Percentiles rank a stretch among this genome's conserved stretches.
phyloP scores from a whole-genome alignment of 2,329 filamentous ascomycete genomes.

The Penicillium fuscoglaucum region DNA sequence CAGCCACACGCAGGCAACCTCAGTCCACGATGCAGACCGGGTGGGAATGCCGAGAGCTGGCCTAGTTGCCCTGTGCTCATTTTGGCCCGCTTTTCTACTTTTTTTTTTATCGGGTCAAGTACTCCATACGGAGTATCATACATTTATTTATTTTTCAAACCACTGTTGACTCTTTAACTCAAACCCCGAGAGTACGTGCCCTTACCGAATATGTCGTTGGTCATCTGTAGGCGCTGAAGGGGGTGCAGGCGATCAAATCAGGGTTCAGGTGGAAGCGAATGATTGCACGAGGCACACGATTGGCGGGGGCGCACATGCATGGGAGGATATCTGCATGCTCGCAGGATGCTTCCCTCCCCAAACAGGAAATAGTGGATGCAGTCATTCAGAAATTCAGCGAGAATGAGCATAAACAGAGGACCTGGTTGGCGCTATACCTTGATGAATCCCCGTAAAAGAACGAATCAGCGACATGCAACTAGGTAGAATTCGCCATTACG shows the following conservation, averaged over 20 bases:
- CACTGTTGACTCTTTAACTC: background rate
- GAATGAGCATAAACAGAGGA: slow-evolving; percentile 6
- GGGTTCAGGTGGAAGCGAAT: slow-evolving; percentile 10
- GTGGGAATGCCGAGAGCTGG: slow-evolving; percentile 25
- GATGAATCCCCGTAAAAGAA: slow-evolving; percentile 11
- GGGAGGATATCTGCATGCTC: slow-evolving; percentile 14
- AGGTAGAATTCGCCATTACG: slow-evolving; percentile 10
- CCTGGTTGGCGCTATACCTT: slow-evolving; percentile 15
- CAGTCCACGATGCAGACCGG: slow-evolving; percentile 22
- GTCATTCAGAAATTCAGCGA: slow-evolving; percentile 12
- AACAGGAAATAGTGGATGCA: slow-evolving; percentile 8
- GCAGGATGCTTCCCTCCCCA: slow-evolving; percentile 2
- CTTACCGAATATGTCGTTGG: slow-evolving; percentile 10
- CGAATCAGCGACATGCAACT: slow-evolving; percentile 12
- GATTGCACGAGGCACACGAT: slow-evolving; percentile 14
- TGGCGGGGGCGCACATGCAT: slow-evolving; percentile 13
- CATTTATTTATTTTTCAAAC: background rate
- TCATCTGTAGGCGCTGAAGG: slow-evolving; percentile 15
- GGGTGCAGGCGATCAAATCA: slow-evolving; percentile 13
- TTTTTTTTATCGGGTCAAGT: background rate
- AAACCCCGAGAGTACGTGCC: slow-evolving; percentile 1
- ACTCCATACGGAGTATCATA: background rate
- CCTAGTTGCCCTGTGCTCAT: slow-evolving; percentile 23
- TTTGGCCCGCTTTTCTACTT: slow-evolving; percentile 21
- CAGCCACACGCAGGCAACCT: slow-evolving; percentile 20